Conservation (phyloP, 768 basidiomycete species). For the Boletus pseudopeckii region DNA sequence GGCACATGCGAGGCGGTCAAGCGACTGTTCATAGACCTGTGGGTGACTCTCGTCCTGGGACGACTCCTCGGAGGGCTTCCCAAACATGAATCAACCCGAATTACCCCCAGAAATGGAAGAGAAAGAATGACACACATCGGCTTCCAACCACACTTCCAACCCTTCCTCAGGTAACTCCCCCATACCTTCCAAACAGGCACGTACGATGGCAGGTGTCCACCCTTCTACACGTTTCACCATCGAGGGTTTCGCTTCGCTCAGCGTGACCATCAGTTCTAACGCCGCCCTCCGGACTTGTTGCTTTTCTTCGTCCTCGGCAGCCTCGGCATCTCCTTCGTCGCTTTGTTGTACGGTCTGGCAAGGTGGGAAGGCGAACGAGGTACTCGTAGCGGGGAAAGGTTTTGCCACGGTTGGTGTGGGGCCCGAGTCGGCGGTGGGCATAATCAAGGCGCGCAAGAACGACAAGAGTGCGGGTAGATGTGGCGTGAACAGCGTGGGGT, state of each 20-base stretch:
- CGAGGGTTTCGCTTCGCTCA: conserved; percentile 69
- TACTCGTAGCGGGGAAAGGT: conserved; percentile 36
- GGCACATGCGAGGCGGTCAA: conserved; percentile 80
- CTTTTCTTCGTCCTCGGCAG: conserved; percentile 58
- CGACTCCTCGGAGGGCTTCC: conserved; percentile 60
- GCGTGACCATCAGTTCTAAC: conserved; percentile 77
- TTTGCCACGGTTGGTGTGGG: conserved; percentile 53
- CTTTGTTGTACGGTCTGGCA: conserved; percentile 27
- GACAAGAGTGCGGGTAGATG: conserved; percentile 66
- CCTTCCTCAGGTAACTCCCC: conserved; percentile 67
- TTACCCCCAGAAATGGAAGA: not conserved
- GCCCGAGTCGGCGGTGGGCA: conserved; percentile 54
- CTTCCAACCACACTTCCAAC: conserved; percentile 61
- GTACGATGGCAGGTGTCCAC: conserved; percentile 68
- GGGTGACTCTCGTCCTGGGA: conserved; percentile 61
- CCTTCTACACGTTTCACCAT: conserved; percentile 68
- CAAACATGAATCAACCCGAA: not conserved
- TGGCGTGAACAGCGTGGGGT: conserved; percentile 69
- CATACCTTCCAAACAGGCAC: conserved; percentile 81
- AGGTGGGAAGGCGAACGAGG: conserved; percentile 42
- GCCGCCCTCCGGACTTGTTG: conserved; percentile 69
- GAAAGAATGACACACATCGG: conserved; percentile 58
- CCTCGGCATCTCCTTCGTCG: conserved; percentile 34
- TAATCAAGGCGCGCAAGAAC: conserved; percentile 69
- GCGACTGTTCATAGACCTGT: conserved; percentile 75